Base-by-base conservation (phyloP, 73 alveolate species). In the Tetrahymena borealis region DNA sequence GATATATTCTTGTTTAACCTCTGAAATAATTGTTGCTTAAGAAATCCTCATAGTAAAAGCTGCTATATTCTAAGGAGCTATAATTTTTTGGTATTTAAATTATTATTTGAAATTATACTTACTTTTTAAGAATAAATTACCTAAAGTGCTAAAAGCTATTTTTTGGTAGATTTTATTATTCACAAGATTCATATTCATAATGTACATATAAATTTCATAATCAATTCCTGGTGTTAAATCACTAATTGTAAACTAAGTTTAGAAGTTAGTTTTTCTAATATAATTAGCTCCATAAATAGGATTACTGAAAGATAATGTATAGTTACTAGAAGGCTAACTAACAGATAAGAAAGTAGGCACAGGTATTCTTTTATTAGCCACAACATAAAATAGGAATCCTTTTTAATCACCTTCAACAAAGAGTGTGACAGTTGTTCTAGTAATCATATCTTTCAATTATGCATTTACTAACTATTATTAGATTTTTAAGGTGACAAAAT, bases 321-420 rank as follows among this genome's bases (percentile, higher is more conserved):
- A 77, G 78, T 93, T 93, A 40, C 91, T 43, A 0, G 16, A 79
- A 38, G 95, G 95, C 6, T n/a, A 32, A 28, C 78, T 32, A 0
- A 91, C 43, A 32, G 78, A 78, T 28, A 33, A 41, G 31, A 93
- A 93, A 1, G 79, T 93, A 28, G 95, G 95, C 16, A 28, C 36
- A 0, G 95, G 95, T 78, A 93, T 93, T 40, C 91, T 91, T 93
- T 93, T 24, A 39, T 93, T 92, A 24, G 95, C 95, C n/a, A 39
- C 90, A 0, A 93, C 95, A 40, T 85, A 93, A 85, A 39, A 93
- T n/a, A 93, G 33, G 32, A 93, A 93, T 12, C 95, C 95, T 38
- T 93, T 79, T 31, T 79, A 79, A 40, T 93, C 95, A 38, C 90
- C 91, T 11, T n/a, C 10, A 0, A 93, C 92, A 38, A 60, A 79